Percentiles rank a stretch among this genome's conserved stretches.
These are phyloP conservation scores for Fusarium piperis DNA, from an alignment of 2,329 filamentous ascomycete species.

Conservation along the genomic window DNA sequence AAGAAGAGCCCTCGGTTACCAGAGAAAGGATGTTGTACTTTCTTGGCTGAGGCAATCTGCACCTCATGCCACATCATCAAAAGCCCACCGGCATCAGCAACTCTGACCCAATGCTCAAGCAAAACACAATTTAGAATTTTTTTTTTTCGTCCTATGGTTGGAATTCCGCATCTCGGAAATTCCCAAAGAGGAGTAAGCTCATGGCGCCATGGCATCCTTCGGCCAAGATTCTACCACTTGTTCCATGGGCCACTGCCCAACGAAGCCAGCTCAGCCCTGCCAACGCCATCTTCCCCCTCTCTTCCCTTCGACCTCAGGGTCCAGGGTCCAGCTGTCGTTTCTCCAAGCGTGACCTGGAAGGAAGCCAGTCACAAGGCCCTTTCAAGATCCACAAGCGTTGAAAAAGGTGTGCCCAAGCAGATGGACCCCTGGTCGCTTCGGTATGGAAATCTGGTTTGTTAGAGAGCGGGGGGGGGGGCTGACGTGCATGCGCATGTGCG, in stretches of 20 bases:
- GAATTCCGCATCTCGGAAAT: constrained; percentile 1
- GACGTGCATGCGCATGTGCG: constrained; percentile 41
- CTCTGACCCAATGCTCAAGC: neutral
- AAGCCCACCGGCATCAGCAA: neutral
- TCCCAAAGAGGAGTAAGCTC: neutral
- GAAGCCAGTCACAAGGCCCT: neutral
- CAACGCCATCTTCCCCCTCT: neutral
- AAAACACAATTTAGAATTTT: neutral
- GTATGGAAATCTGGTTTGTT: constrained; percentile 40
- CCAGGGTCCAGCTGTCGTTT: constrained; percentile 24
- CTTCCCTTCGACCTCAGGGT: constrained; percentile 20
- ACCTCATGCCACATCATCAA: neutral
- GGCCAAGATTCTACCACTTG: constrained; percentile 16
- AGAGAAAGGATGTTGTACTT: neutral
- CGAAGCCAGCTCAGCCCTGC: constrained; percentile 33
- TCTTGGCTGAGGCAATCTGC: neutral
- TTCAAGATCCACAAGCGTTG: neutral
- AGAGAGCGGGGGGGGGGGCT: constrained; percentile 27
- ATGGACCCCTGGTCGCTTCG: constrained; percentile 13
- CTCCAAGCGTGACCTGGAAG: neutral
- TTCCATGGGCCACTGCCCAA: constrained; percentile 12
- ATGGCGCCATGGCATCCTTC: neutral
- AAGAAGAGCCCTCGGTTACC: neutral
- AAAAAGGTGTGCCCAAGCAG: neutral
- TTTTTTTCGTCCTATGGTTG: neutral